Evolutionary conservation across 257 asterid genomes (phyloP), one percentile per base, ranked within the genome.

Genomic region (Prunella vulgaris): DNA sequence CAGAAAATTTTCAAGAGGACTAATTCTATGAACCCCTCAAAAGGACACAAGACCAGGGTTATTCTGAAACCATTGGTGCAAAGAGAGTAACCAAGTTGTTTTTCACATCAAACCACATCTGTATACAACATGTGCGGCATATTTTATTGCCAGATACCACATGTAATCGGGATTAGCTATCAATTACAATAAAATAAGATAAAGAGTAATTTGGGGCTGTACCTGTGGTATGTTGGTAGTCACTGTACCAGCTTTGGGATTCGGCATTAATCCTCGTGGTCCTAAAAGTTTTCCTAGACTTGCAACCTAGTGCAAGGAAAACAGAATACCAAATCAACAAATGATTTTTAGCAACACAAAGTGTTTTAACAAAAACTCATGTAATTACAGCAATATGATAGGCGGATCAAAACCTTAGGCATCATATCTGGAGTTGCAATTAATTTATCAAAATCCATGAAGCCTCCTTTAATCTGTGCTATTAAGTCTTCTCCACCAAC

Each of bases 351-450:
- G 52, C 65, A 49, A 22, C 38, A 38, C 61, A 66, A 30, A 48
- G 52, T 59, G 66, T 5, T 5, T 35, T 57, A 58, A n/a, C 25
- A 71, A 20, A n/a, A 49, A 20, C 40, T n/a, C 12, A 42, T 49
- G 46, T 54, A 68, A 48, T 13, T 54, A 37, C 64, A 57, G 52
- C 3, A 51, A 60, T 15, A n/a, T 17, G 32, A 24, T 54, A 28
- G 52, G 63, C 3, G 35, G 62, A 76, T 69, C 20, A 53, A 32
- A 64, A 93, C 97, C 97, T 93, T 93, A 65, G 97, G 95, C 99
- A 93, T 93, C 99, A 90, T 93, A 82, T 93, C 97, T 14, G 99
- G 96, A 30, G 99, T 93, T 13, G 99, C 99, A 81, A 93, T 89
- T 70, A 93, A 79, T 79, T 90, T 93, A 81, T 93, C 97, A 56